Percentiles rank a stretch among this genome's conserved stretches.
Evolutionary conservation across 768 basidiomycete genomes (phyloP).

Genomic region (Macrolepiota albuminosa): DNA sequence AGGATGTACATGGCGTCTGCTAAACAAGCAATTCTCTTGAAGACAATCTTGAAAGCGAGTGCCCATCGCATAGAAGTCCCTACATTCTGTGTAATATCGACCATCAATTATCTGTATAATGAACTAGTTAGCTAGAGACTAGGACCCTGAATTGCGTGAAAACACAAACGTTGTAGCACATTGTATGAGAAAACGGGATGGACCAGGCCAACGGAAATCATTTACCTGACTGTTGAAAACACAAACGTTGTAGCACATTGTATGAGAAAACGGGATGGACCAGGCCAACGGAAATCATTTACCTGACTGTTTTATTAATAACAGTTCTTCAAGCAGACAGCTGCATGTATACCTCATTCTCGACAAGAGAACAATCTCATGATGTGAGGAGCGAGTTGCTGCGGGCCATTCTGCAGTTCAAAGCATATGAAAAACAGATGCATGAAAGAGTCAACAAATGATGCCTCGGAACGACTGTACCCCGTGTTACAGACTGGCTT

Average conservation of each 20-base stretch:
- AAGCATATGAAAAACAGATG: neutral
- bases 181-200: constrained; percentile 21
- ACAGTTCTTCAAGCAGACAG: constrained; percentile 16
- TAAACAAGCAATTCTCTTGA: constrained; percentile 63
- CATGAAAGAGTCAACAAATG: neutral
- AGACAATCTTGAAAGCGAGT: constrained; percentile 66
- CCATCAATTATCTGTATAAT: constrained; percentile 65
- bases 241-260: constrained; percentile 76
- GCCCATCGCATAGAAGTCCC: constrained; percentile 70
- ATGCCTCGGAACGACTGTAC: neutral
- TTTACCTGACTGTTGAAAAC: constrained; percentile 1
- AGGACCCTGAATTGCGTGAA: neutral
- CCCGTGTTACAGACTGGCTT: neutral
- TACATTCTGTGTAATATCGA: constrained; percentile 63
- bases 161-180: constrained; percentile 71
- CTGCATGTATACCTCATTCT: constrained; percentile 41
- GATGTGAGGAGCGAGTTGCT: constrained; percentile 25
- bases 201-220: neutral
- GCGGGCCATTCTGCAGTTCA: neutral
- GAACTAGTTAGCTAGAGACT: neutral
- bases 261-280: neutral
- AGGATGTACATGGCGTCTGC: constrained; percentile 54
- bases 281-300: neutral
- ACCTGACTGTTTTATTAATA: constrained; percentile 13
- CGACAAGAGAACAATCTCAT: constrained; percentile 22